Base-by-base conservation (phyloP, 208 protist genomes). In the Phytomonas serpens region DNA sequence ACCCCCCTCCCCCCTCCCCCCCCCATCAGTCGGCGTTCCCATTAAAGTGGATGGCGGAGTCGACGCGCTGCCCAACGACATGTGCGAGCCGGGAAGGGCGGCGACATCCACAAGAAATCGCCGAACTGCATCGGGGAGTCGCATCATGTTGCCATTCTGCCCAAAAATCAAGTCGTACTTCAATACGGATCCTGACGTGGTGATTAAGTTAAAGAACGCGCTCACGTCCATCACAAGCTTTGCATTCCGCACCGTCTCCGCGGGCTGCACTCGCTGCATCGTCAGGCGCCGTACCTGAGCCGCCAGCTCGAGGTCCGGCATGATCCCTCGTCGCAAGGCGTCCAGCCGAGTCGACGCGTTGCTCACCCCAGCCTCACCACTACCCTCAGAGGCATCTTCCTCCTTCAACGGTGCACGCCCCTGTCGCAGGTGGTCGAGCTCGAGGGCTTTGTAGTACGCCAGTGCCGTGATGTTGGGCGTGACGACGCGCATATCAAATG, bases 391-490 rank as follows among this genome's bases (percentile, higher is more conserved):
- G n/a, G 62, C 68, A 62, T 72, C 64, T 1, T 4, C 32, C 0
- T 30, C 65, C 52, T 63, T 68, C 51, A 33, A 57, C 1, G 47
- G 76, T 1, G 62, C 72, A 14, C 70, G 73, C 33, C 47, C 52
- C 51, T 71, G 34, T 31, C 74, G 74, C 38, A 81, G 63, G 33
- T 81, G 68, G 30, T 77, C 73, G 30, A 82, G 71, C n/a, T 77
- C 77, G 33, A 93, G 69, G 9, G 88, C 88, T 64, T 86, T 86
- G 80, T 96, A 96, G 80, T 93, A 96, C 30, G 86, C 79, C 32
- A 96, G 80, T 10, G 91, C 91, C 11, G 61, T 80, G 4, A 65
- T 57, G 71, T 91, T 90, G n/a, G 84, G 72, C 47, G 72, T 78
- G 29, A 93, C 83, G 40, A 84, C 72, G 52, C 77, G 67, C 4